Base-by-base conservation (phyloP, 2,329 filamentous ascomycete genomes). In the Diplodia seriata region DNA sequence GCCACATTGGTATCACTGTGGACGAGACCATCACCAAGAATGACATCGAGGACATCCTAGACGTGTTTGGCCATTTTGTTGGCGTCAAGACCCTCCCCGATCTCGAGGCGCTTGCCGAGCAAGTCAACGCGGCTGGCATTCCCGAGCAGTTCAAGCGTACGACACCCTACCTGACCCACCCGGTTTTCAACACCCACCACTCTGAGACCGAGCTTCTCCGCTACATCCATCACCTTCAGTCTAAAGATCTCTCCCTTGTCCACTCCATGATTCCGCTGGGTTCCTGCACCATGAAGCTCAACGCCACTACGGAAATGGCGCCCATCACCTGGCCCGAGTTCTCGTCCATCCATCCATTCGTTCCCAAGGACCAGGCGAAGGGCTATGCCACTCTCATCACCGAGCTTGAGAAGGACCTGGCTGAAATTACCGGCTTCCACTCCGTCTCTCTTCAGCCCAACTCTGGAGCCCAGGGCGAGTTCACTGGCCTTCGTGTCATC, bases 211-310 rank as follows among this genome's bases (percentile, higher is more conserved):
- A 97, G 80, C 87, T 98, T 73, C 84, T 98, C 62, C 90, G 94
- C 53, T 98, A 98, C 81, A 97, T 98, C 74, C 86, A 94, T 76
- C 92, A 97, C 77, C 85, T 98, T 5, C 91, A 97, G 78, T 97
- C 93, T 62, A 97, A 97, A 83, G 94, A 98, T 77, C 83, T 98
- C 15, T 97, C 94, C 1, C 85, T 97, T 5, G 92, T 94, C 2
- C 94, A 98, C 81, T 97, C 94, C 18, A 98, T 98, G 94, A 98
- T 98, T 70, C 93, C 94, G 2, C 87, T 98, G 1, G 94, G 94
- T 23, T 97, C 94, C 1, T 98, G 94, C 84, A 98, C 94, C 15
- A 98, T 98, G 94, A 98, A 98, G 85, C 88, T 97, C 65, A 97
- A 97, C 78, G 92, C 91, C 51, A 95, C 94, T 3, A 92, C 92